These are phyloP conservation scores for Blastocladiella britannica DNA, from an alignment of 192 early-diverging fungal species.

Conservation along the genomic window DNA sequence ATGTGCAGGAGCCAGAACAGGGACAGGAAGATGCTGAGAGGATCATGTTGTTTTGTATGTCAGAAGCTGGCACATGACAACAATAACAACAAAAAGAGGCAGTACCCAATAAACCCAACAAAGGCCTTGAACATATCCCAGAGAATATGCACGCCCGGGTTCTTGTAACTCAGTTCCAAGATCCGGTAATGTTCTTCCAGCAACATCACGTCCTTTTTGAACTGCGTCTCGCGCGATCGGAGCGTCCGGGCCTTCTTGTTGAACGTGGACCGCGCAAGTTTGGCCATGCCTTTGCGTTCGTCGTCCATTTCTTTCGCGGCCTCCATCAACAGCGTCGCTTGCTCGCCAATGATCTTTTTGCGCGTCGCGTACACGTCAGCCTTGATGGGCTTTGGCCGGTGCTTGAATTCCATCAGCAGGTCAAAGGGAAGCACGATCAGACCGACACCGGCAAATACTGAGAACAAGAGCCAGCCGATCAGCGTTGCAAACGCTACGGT, in stretches of 20 bases:
- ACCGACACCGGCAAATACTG: constrained; percentile 35
- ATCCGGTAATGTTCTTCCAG: constrained; percentile 33
- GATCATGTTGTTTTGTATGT: background rate
- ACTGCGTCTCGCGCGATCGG: constrained; percentile 25
- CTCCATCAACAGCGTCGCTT: constrained; percentile 26
- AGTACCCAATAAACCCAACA: constrained; percentile 22
- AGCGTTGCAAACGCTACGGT: constrained; percentile 28
- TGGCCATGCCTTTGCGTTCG: constrained; percentile 14
- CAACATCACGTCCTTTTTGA: constrained; percentile 29
- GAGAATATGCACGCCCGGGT: constrained; percentile 29
- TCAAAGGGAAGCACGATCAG: constrained; percentile 27
- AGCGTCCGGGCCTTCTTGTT: constrained; percentile 16
- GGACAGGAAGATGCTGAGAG: constrained; percentile 24
- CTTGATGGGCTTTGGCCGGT: constrained; percentile 30
- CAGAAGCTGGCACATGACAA: background rate
- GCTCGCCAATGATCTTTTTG: constrained; percentile 30
- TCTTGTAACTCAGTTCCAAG: constrained; percentile 25
- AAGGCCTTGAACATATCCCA: constrained; percentile 21
- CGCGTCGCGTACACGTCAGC: constrained; percentile 18
- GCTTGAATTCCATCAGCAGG: constrained; percentile 24
- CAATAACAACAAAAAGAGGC: background rate
- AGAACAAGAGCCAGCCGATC: constrained; percentile 31
- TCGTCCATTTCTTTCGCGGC: constrained; percentile 19
- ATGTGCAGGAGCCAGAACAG: constrained; percentile 38
- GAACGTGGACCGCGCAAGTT: constrained; percentile 9